Evolutionary conservation across 257 asterid species (phyloP).

Genomic region (Nemophila menziesii): DNA sequence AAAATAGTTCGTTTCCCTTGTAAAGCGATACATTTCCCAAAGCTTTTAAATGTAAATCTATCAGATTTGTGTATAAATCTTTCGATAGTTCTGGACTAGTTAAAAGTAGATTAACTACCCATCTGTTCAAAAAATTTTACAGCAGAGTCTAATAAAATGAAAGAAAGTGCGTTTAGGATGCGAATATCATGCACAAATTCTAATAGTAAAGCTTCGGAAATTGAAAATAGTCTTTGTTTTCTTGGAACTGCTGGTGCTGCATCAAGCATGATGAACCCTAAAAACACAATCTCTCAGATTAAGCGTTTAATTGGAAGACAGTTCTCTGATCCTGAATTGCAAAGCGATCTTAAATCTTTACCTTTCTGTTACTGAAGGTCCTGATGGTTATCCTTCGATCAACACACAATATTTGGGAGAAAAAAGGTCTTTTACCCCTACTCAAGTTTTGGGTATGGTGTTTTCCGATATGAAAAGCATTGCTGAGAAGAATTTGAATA

Average conservation of each 20-base stretch:
- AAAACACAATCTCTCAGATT: background rate
- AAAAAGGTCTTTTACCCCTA: background rate
- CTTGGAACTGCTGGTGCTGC: conserved; percentile 1
- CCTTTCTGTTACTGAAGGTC: conserved; percentile 2
- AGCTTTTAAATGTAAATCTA: no score
- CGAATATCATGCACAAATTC: no score
- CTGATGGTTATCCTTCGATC: conserved; percentile 1
- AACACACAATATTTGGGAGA: background rate
- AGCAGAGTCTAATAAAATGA: no score
- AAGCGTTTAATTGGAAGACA: conserved; percentile 1
- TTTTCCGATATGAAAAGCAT: background rate
- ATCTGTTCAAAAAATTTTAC: no score
- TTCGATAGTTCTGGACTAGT: no score
- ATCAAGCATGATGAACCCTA: conserved; percentile 1
- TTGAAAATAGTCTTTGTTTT: no score
- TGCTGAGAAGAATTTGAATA: background rate
- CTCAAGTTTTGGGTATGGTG: background rate
- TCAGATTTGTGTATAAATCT: no score
- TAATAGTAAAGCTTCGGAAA: no score
- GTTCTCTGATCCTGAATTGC: background rate
- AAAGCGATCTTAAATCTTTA: background rate
- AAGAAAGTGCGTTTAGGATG: no score
- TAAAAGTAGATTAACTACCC: no score
- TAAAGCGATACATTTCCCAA: no score
- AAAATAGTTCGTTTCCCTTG: no score